Evolutionary conservation across 805 yeast species (phyloP).

Genomic region (Kodamaea lidongshanica): DNA sequence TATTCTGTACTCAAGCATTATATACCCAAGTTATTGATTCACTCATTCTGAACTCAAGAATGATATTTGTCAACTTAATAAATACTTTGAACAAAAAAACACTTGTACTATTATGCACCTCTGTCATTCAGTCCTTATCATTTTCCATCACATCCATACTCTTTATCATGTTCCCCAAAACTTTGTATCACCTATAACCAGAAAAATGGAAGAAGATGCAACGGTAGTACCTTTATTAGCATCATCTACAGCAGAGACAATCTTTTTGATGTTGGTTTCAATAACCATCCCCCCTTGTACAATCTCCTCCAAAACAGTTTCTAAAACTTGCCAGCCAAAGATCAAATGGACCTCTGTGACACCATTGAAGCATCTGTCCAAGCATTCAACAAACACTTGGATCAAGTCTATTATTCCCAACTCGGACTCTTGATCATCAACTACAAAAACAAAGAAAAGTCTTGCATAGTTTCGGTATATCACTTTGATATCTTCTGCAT

Average conservation of each 20-base stretch:
- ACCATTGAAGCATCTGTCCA: slow-evolving; percentile 87
- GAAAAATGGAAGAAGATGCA: slow-evolving; percentile 18
- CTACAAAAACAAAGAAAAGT: slow-evolving; percentile 89
- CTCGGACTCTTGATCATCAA: slow-evolving; percentile 93
- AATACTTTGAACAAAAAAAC: background rate
- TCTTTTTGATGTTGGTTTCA: slow-evolving; percentile 77
- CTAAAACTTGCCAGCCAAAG: slow-evolving; percentile 97
- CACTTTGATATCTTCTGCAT: slow-evolving; percentile 71
- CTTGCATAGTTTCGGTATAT: slow-evolving; percentile 95
- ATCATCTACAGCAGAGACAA: slow-evolving; percentile 78
- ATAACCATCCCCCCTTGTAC: slow-evolving; percentile 98
- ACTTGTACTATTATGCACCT: background rate
- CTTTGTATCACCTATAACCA: slow-evolving; percentile 23
- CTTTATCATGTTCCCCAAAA: slow-evolving; percentile 16
- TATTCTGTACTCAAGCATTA: too few species aligned
- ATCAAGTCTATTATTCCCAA: slow-evolving; percentile 88
- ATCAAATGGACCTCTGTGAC: slow-evolving; percentile 95
- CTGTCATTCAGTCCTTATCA: background rate
- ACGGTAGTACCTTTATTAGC: slow-evolving; percentile 29
- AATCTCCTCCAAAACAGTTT: slow-evolving; percentile 84
- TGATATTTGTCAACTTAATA: background rate
- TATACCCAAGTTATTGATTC: background rate
- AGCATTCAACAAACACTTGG: slow-evolving; percentile 93
- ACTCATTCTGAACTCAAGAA: too few species aligned
- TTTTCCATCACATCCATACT: background rate